A percentile compares a stretch with the other conserved stretches of the same genome.
These are phyloP conservation scores for Geotrichum macrosporum DNA, from an alignment of 1,139 yeast genomes.

Conservation along the genomic window DNA sequence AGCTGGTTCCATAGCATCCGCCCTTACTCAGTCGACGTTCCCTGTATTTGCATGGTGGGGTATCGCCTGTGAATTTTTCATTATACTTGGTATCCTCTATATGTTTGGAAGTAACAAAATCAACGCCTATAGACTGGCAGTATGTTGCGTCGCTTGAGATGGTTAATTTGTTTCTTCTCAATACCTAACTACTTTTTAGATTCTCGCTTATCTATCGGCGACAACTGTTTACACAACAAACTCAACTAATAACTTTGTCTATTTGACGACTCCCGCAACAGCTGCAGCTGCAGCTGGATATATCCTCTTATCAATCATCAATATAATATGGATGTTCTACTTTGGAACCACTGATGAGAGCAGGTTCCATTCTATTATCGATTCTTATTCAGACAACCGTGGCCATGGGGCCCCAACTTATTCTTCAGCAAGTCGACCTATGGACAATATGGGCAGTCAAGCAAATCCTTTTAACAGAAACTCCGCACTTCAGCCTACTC, in stretches of 20 bases:
- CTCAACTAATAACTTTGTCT: constrained; percentile 74
- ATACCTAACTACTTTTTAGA: constrained; percentile 22
- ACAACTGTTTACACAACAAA: constrained; percentile 82
- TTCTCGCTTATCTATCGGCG: constrained; percentile 52
- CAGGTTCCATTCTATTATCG: constrained; percentile 78
- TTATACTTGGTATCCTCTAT: constrained; percentile 52
- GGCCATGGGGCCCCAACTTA: no score
- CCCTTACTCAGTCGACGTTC: constrained; percentile 41
- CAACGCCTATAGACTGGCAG: constrained; percentile 65
- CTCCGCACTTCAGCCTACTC: constrained; percentile 4
- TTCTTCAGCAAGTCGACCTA: background rate
- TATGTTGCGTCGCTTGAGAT: constrained; percentile 7
- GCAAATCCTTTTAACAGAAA: constrained; percentile 8
- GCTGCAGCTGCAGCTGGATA: constrained; percentile 94
- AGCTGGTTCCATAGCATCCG: constrained; percentile 74
- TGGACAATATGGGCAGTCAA: background rate
- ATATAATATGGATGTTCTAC: constrained; percentile 72
- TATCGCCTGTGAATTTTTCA: constrained; percentile 68
- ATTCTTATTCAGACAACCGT: constrained; percentile 51
- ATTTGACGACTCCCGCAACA: constrained; percentile 56
- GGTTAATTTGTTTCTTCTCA: background rate
- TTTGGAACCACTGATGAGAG: constrained; percentile 52
- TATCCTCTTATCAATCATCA: constrained; percentile 73
- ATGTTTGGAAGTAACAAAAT: constrained; percentile 65
- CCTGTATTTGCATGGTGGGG: constrained; percentile 98